Percentiles rank a stretch among this genome's conserved stretches.
Evolutionary conservation across 768 basidiomycete species (phyloP).

Genomic region (Galerina marginata): DNA sequence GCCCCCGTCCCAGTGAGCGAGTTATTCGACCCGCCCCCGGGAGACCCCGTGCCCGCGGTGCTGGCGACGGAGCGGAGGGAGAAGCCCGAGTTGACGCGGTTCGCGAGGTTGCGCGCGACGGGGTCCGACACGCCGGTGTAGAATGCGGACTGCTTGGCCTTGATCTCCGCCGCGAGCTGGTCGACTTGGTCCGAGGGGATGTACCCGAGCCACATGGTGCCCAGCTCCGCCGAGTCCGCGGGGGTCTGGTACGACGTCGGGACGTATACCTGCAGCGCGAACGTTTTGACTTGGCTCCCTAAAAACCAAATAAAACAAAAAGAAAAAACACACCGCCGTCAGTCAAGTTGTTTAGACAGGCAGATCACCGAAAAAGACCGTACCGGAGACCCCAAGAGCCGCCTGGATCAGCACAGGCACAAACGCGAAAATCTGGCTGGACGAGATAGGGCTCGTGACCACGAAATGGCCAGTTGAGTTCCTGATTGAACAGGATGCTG

Average conservation of each 20-base stretch:
- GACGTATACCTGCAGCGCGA: slow-evolving; percentile 72
- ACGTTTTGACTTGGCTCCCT: slow-evolving; percentile 44
- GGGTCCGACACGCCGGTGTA: slow-evolving; percentile 56
- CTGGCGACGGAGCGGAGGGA: slow-evolving; percentile 52
- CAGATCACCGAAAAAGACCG: slow-evolving; percentile 9
- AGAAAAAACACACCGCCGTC: neutral
- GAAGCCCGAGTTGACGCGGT: slow-evolving; percentile 73
- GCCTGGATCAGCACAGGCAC: slow-evolving; percentile 52
- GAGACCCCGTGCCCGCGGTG: slow-evolving; percentile 1
- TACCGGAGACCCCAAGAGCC: slow-evolving; percentile 42
- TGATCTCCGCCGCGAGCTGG: slow-evolving; percentile 68
- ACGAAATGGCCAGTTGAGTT: slow-evolving; percentile 77
- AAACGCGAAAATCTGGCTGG: slow-evolving; percentile 80
- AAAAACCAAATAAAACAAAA: no score
- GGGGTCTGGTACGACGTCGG: slow-evolving; percentile 60
- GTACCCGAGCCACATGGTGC: slow-evolving; percentile 75
- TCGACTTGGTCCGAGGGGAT: slow-evolving; percentile 63
- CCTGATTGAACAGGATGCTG: slow-evolving; percentile 64
- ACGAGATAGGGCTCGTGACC: slow-evolving; percentile 55
- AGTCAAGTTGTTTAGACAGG: no score
- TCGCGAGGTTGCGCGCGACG: slow-evolving; percentile 63
- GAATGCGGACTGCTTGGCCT: slow-evolving; percentile 61
- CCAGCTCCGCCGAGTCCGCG: slow-evolving; percentile 52
- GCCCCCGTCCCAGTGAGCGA: neutral
- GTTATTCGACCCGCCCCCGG: neutral